A percentile compares a stretch with the other conserved stretches of the same genome.
These are phyloP conservation scores for Candida tallmaniae DNA, from an alignment of 805 yeast species.

Conservation along the genomic window DNA sequence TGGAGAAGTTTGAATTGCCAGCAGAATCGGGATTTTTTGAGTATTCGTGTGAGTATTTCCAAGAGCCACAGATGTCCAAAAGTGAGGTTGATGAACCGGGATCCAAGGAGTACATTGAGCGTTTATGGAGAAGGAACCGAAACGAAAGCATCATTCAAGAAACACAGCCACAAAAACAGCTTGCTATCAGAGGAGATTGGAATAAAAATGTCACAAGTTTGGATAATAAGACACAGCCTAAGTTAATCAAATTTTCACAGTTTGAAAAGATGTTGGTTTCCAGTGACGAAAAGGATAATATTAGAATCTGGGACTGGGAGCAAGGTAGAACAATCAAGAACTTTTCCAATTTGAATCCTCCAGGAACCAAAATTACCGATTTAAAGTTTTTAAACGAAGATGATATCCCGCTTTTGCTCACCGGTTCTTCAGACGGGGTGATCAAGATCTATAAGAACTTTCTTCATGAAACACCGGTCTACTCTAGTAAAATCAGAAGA, in stretches of 20 bases:
- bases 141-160: slow-evolving; percentile 82
- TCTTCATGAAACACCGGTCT: slow-evolving; percentile 31
- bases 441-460: slow-evolving; percentile 79
- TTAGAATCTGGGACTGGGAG: slow-evolving; percentile 88
- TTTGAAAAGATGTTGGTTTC: slow-evolving; percentile 81
- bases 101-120: slow-evolving; percentile 72
- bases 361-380: slow-evolving; percentile 86
- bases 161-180: slow-evolving; percentile 84
- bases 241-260: slow-evolving; percentile 75
- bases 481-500: slow-evolving; percentile 9
- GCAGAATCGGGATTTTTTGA: slow-evolving; percentile 62
- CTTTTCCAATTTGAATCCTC: slow-evolving; percentile 80
- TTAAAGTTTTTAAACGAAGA: slow-evolving; percentile 86
- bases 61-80: slow-evolving; percentile 90
- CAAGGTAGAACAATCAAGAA: slow-evolving; percentile 51
- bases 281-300: slow-evolving; percentile 77
- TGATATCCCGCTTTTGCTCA: slow-evolving; percentile 75
- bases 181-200: slow-evolving; percentile 87
- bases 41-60: slow-evolving; percentile 85
- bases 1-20: slow-evolving; percentile 38
- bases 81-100: slow-evolving; percentile 90
- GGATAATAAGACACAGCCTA: slow-evolving; percentile 77
- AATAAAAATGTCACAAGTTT: slow-evolving; percentile 52
- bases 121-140: slow-evolving; percentile 86
- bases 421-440: slow-evolving; percentile 95